Base-by-base conservation (phyloP, 495 filamentous ascomycete species). In the Elaphomyces granulatus region DNA sequence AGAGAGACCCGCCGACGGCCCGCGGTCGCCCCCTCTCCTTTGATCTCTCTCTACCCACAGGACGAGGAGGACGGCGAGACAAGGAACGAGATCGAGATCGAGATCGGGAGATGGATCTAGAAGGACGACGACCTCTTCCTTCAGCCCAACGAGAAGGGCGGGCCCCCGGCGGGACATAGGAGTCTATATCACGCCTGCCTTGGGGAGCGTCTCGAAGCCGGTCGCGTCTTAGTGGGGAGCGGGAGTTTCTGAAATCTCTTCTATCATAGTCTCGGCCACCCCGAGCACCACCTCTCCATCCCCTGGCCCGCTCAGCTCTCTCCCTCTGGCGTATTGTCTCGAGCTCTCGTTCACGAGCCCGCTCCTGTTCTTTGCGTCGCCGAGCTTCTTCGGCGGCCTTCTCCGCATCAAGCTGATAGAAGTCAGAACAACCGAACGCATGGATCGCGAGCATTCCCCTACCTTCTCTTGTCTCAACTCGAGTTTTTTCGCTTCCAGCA, bases 391-490 rank as follows among this genome's bases (percentile, higher is more conserved):
- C 84, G 2, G 82, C 81, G 31, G 78, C 81, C 54, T 79, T 86
- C 45, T 92, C 84, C 8, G 81, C 78, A 39, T 87, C 81, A 32
- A 81, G 75, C 88, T 94, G 49, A 26, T 53, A 41, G 38, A 37
- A 36, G 32, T 57, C 38, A 52, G 39, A 23, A n/a, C 7, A 16
- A 8, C 15, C 16, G 43, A 16, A 31, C 12, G 23, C 6, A 28
- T 28, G 23, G 31, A 12, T 34, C 15, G 30, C 8, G 19, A 7
- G n/a, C 15, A 10, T 18, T 23, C 15, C 4, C 47, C 16, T 58
- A 90, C 90, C 78, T 92, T 93, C 50, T 94, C 84, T 56, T 94
- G 84, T 26, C 87, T 80, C 28, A 98, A 66, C 54, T 96, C 90
- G 15, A 81, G 63, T 61, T 95, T 98, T 68, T 98, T 98, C 3